Evolutionary conservation across 1,284 basidiomycete species (phyloP), one percentile per base, ranked within the genome.

Genomic region (Phlebopus sp.): DNA sequence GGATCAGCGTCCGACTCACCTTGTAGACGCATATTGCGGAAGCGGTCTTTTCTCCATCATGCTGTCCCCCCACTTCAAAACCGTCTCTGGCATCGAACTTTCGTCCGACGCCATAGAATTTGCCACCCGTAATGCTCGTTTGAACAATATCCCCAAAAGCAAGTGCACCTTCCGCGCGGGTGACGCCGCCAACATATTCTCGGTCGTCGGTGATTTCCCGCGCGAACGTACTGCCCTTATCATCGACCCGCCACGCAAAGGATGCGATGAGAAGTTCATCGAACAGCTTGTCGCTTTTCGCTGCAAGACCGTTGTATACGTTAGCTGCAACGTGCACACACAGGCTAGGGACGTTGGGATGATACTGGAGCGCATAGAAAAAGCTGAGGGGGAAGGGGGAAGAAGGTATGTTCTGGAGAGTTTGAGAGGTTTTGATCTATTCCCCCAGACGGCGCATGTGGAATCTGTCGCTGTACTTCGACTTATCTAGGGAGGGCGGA

Each of bases 21-120:
- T 97, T 21, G 89, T 97, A 29, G 92, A 97, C 63, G 84, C 92
- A 2, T 96, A 96, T 69, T 95, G 92, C 65, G 92, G 92, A 31
- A 85, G 85, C 5, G 96, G 96, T 0, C 77, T 98, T 40, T 98
- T 99, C 69, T 87, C 92, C 1, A 87, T 99, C 69, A 85, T 86
- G 9, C 84, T 99, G 38, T 86, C 90, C 1, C 77, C 82, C 0
- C 71, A 83, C 53, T 98, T 98, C 64, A 66, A 76, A 32, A 75
- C 74, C 27, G 83, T 97, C n/a, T 84, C 90, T 0, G 96, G 96
- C 1, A 93, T 98, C 52, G 96, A 98, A 68, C 85, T 94, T 48
- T 81, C 85, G 42, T 62, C 72, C 37, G 82, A 88, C 55, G 86
- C 88, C 5, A 94, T 98, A 68, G 75, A 74, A 37, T 86, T 79